These are phyloP conservation scores for Lachancea fermentati DNA, from an alignment of 805 yeast species.

Conservation along the genomic window DNA sequence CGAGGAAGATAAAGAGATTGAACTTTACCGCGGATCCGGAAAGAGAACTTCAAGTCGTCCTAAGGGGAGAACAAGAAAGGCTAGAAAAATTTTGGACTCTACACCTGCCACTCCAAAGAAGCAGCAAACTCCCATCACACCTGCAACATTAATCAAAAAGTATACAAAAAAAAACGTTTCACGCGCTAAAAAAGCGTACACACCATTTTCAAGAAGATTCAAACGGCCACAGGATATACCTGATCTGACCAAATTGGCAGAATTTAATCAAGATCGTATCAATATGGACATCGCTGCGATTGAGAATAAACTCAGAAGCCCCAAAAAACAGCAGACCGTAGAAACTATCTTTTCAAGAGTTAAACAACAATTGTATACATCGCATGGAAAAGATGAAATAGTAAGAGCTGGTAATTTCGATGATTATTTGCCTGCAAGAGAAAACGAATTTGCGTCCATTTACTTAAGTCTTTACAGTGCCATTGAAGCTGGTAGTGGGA, in stretches of 20 bases:
- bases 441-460: conserved; percentile 68
- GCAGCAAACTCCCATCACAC: conserved; percentile 3
- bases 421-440: conserved; percentile 74
- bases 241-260: conserved; percentile 25
- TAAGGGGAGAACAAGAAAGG: not conserved
- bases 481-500: conserved; percentile 63
- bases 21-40: not conserved
- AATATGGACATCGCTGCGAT: conserved; percentile 21
- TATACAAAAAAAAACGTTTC: conserved; percentile 30
- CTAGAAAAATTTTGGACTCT: not conserved
- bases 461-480: conserved; percentile 67
- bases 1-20: conserved; percentile 8
- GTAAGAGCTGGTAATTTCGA: conserved; percentile 35
- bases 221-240: conserved; percentile 27
- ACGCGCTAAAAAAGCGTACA: conserved; percentile 28
- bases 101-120: conserved; percentile 3
- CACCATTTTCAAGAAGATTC: conserved; percentile 25
- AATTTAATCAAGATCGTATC: conserved; percentile 20
- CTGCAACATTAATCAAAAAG: conserved; percentile 22
- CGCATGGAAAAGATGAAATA: conserved; percentile 39
- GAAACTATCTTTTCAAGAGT: conserved; percentile 33
- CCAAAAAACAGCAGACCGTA: conserved; percentile 33
- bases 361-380: conserved; percentile 36
- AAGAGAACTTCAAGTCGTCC: not conserved
- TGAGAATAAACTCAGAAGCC: conserved; percentile 34